phyloP scores from a whole-genome alignment of 768 basidiomycete species.

The Leccinum ochraceum region DNA sequence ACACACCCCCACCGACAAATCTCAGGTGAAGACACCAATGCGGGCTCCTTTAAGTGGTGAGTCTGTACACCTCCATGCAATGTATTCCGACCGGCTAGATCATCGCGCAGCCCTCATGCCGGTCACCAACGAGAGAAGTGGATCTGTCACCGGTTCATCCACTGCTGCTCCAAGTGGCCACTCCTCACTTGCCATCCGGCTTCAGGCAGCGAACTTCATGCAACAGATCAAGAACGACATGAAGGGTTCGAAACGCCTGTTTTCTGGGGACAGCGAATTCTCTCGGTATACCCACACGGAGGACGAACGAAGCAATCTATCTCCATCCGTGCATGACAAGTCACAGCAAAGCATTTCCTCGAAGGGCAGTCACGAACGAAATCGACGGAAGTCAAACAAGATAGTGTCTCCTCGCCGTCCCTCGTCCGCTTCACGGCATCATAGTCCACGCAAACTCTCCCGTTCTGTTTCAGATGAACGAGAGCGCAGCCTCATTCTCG shows the following conservation, averaged over 20 bases:
- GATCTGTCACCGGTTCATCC: constrained; percentile 28
- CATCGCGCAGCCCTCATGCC: constrained; percentile 14
- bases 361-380: constrained; percentile 32
- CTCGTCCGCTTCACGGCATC: constrained; percentile 37
- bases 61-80: constrained; percentile 3
- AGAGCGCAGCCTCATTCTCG: constrained; percentile 41
- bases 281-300: constrained; percentile 39
- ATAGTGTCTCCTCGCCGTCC: constrained; percentile 34
- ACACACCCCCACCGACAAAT: constrained; percentile 27
- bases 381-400: constrained; percentile 23
- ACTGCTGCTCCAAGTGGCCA: constrained; percentile 41
- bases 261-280: constrained; percentile 64
- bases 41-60: constrained; percentile 16
- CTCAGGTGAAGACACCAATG: constrained; percentile 3
- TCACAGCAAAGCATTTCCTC: constrained; percentile 31
- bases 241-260: constrained; percentile 65
- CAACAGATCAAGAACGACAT: constrained; percentile 82
- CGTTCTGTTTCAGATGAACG: constrained; percentile 44
- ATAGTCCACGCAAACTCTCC: constrained; percentile 46
- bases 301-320: constrained; percentile 15
- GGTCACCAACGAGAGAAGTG: constrained; percentile 17
- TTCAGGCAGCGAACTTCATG: constrained; percentile 80
- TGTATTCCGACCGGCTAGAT: constrained; percentile 13
- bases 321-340: constrained; percentile 16
- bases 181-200: constrained; percentile 69